Evolutionary conservation across 2,329 filamentous ascomycete species (phyloP), one percentile per base, ranked within the genome.

Genomic region (Neocatenulostroma microsporum): DNA sequence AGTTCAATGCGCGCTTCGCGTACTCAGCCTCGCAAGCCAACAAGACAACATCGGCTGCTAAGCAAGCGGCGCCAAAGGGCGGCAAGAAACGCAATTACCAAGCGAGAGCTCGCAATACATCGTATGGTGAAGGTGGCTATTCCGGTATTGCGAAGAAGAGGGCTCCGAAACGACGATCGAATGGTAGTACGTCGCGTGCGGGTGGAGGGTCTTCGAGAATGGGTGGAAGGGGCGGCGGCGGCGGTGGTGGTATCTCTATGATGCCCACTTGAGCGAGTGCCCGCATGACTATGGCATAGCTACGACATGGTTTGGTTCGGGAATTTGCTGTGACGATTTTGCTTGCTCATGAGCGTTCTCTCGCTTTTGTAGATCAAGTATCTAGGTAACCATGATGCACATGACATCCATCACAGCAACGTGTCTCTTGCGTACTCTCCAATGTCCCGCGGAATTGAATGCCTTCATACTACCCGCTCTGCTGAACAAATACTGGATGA

Each of bases 1-100:
- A 35, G 3, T 53, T 50, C 39, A 51, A 54, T 30, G 42, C 41
- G 12, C 32, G 37, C 7, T 49, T 47, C 27, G 37, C 40, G 8
- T 25, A 44, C 23, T 42, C 45, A 2, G 45, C 48, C 29, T 43
- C 45, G 13, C 13, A 37, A n/a, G 45, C 29, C 19, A 31, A 45
- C 34, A 37, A 15, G 14, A 21, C 23, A 8, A 18, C 23, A 5
- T 12, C 21, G 17, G 6, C 14, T 7, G 5, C 8, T 11, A 36
- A 21, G 15, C 33, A 23, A 17, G 17, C 17, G 17, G 14, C n/a
- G 17, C 8, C 33, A 9, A 11, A 11, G 6, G 31, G 5, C 13
- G 19, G 25, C 15, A 36, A 36, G 26, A 40, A 36, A 17, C 17
- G 14, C 19, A 34, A 34, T 5, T 30, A 35, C n/a, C 19, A 33